These are phyloP conservation scores for Rhizophlyctis rosea DNA, from an alignment of 192 early-diverging fungal species.

Conservation along the genomic window DNA sequence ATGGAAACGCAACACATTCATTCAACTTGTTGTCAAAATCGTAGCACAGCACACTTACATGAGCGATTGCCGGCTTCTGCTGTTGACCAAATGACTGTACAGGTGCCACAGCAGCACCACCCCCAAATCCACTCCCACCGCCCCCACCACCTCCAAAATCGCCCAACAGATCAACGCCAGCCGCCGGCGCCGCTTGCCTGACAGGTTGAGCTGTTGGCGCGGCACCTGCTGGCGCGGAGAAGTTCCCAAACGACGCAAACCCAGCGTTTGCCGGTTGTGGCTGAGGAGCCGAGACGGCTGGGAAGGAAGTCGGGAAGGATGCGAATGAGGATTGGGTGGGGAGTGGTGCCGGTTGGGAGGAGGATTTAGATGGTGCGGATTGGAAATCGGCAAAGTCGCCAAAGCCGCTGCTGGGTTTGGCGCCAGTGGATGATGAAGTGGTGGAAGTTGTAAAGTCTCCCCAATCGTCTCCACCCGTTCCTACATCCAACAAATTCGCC, in stretches of 20 bases:
- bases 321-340: conserved; percentile 5
- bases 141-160: neutral
- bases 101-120: neutral
- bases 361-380: conserved; percentile 14
- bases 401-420: neutral
- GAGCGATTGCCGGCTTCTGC: no score
- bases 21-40: no score
- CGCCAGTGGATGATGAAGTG: neutral
- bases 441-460: conserved; percentile 58
- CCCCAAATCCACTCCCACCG: neutral
- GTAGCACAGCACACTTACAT: no score
- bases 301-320: conserved; percentile 7
- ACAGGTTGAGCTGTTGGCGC: neutral
- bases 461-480: conserved; percentile 65
- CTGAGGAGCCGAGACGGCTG: neutral
- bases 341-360: neutral
- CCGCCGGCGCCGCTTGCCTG: neutral
- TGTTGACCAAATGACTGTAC: no score
- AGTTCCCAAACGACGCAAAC: conserved; percentile 17
- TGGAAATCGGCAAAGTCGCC: conserved; percentile 35
- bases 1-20: neutral
- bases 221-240: conserved; percentile 1
- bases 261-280: conserved; percentile 6
- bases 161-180: conserved; percentile 1
- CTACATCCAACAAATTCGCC: conserved; percentile 58